A percentile compares a stretch with the other conserved stretches of the same genome.
Evolutionary conservation across 495 filamentous ascomycete species (phyloP).

Genomic region (Rostrohypoxylon terebratum): DNA sequence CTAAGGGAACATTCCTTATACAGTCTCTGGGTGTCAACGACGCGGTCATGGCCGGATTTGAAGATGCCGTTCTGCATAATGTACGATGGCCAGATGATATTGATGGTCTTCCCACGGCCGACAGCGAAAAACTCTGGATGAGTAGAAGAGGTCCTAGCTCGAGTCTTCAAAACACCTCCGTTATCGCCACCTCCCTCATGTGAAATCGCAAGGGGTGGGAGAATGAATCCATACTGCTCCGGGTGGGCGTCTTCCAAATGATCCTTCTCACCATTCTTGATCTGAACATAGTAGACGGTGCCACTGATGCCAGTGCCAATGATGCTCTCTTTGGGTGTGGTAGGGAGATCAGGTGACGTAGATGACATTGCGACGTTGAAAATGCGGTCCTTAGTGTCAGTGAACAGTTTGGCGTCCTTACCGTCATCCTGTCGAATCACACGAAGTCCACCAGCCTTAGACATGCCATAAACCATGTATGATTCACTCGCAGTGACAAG

Average conservation of each 20-base stretch:
- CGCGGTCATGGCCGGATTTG: constrained; percentile 75
- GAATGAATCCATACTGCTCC: constrained; percentile 80
- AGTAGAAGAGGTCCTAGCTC: constrained; percentile 86
- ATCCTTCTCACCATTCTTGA: constrained; percentile 77
- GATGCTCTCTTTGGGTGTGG: constrained; percentile 74
- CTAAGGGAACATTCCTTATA: constrained; percentile 86
- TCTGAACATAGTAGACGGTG: constrained; percentile 89
- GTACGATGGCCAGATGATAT: constrained; percentile 85
- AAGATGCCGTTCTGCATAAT: constrained; percentile 77
- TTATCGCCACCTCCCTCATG: constrained; percentile 84
- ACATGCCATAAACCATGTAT: constrained; percentile 93
- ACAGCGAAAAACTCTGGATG: constrained; percentile 95
- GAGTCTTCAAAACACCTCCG: constrained; percentile 93
- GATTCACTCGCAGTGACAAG: constrained; percentile 88
- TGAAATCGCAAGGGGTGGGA: constrained; percentile 77
- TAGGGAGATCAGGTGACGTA: constrained; percentile 60
- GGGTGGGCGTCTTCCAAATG: constrained; percentile 76
- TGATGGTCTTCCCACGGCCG: constrained; percentile 93
- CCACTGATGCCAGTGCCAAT: constrained; percentile 94
- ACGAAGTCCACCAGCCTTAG: constrained; percentile 88
- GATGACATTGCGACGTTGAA: constrained; percentile 91
- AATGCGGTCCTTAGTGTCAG: constrained; percentile 85
- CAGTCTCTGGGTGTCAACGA: constrained; percentile 86
- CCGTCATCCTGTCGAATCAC: constrained; percentile 96
- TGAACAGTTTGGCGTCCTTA: constrained; percentile 87